Evolutionary conservation across 257 asterid genomes (phyloP).

Genomic region (Ilex asprella): DNA sequence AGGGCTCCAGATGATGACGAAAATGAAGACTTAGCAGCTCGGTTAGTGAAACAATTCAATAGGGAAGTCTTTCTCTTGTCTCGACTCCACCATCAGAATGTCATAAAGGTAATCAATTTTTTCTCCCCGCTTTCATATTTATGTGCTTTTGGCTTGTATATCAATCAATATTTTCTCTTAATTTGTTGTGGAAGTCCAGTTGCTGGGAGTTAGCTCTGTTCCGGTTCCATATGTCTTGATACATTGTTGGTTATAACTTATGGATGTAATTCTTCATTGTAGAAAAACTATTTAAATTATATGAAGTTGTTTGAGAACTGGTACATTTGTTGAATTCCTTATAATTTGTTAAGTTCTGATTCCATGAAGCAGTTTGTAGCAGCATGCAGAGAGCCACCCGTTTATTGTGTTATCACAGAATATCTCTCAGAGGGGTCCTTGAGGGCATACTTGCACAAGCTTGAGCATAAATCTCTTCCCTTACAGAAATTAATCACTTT

Average conservation of each 20-base stretch:
- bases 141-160: too few relatives aligned
- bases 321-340: too few relatives aligned
- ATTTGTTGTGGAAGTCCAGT: too few relatives aligned
- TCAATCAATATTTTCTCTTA: too few relatives aligned
- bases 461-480: slow-evolving; percentile 40
- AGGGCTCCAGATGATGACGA: slow-evolving; percentile 36
- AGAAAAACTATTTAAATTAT: too few relatives aligned
- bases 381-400: slow-evolving; percentile 50
- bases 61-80: slow-evolving; percentile 33
- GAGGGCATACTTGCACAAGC: slow-evolving; percentile 61
- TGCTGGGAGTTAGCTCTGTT: too few relatives aligned
- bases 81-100: slow-evolving; percentile 33
- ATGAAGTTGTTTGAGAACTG: too few relatives aligned
- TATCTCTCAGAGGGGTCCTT: slow-evolving; percentile 58
- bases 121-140: not conserved
- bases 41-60: slow-evolving; percentile 33
- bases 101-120: slow-evolving; percentile 22
- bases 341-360: too few relatives aligned
- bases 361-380: slow-evolving; percentile 42
- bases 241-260: too few relatives aligned
- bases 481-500: slow-evolving; percentile 37
- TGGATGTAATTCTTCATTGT: too few relatives aligned
- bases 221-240: too few relatives aligned
- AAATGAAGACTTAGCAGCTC: slow-evolving; percentile 17
- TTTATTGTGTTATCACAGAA: slow-evolving; percentile 60